Conservation (phyloP, 139 green algal genomes). For the Tetratostichococcus sp. region DNA sequence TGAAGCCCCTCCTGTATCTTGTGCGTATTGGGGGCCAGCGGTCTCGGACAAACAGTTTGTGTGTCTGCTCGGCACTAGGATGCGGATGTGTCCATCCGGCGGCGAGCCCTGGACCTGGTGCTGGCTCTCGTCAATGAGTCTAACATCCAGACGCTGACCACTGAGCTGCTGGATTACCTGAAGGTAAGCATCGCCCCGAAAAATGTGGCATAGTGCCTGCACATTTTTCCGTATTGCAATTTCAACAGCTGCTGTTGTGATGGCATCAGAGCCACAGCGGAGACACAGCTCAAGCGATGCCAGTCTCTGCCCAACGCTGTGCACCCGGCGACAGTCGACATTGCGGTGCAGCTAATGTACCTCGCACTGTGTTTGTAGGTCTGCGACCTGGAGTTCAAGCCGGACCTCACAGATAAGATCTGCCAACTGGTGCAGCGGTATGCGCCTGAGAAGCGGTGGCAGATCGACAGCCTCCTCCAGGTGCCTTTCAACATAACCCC, state of each 20-base stretch:
- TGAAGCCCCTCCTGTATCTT: too few species aligned
- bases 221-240: too few species aligned
- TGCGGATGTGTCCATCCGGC: slow-evolving; percentile 53
- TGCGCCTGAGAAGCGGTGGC: slow-evolving; percentile 85
- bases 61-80: slow-evolving; percentile 9
- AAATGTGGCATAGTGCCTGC: too few species aligned
- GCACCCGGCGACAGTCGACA: too few species aligned
- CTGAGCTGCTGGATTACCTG: slow-evolving; percentile 96
- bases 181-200: neutral
- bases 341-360: too few species aligned
- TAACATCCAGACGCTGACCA: slow-evolving; percentile 76
- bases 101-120: slow-evolving; percentile 91
- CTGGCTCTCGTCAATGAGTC: slow-evolving; percentile 83
- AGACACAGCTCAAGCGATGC: too few species aligned
- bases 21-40: too few species aligned
- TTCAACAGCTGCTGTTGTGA: too few species aligned
- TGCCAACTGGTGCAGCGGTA: slow-evolving; percentile 82
- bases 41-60: too few species aligned
- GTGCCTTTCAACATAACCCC: slow-evolving; percentile 9
- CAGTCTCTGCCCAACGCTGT: too few species aligned
- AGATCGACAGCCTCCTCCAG: slow-evolving; percentile 84
- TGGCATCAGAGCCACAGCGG: too few species aligned
- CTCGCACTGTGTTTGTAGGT: too few species aligned
- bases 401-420: slow-evolving; percentile 90
- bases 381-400: slow-evolving; percentile 92